A percentile compares a stretch with the other conserved stretches of the same genome.
These are phyloP conservation scores for Gaeumannomyces tritici DNA, from an alignment of 2,329 filamentous ascomycete species.

Conservation along the genomic window DNA sequence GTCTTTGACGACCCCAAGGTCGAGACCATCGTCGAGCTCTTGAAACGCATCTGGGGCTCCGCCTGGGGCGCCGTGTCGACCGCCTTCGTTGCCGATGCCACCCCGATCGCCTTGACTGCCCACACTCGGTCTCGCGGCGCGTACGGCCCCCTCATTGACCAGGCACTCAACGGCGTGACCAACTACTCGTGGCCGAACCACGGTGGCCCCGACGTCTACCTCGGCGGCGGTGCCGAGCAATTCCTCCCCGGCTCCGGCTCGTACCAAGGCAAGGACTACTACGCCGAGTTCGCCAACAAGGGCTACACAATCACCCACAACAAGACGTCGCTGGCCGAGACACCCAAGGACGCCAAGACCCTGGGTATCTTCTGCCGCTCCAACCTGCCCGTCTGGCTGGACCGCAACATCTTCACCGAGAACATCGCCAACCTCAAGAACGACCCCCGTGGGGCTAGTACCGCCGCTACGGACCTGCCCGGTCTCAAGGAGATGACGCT, in stretches of 20 bases:
- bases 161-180: conserved; percentile 63
- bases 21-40: conserved; percentile 72
- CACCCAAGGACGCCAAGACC: conserved; percentile 49
- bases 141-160: conserved; percentile 66
- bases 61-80: conserved; percentile 63
- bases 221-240: conserved; percentile 75
- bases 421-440: conserved; percentile 60
- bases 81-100: conserved; percentile 75
- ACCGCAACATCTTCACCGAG: conserved; percentile 69
- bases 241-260: conserved; percentile 59
- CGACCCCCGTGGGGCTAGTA: conserved; percentile 55
- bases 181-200: conserved; percentile 77
- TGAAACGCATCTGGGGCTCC: conserved; percentile 56
- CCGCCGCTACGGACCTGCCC: conserved; percentile 62
- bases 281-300: conserved; percentile 62
- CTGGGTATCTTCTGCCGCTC: conserved; percentile 70
- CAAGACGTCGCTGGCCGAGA: conserved; percentile 57
- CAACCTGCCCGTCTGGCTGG: conserved; percentile 77
- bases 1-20: conserved; percentile 78
- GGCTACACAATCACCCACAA: conserved; percentile 66
- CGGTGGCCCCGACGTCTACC: conserved; percentile 68
- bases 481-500: conserved; percentile 85
- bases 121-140: conserved; percentile 62
- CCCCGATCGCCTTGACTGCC: conserved; percentile 63
- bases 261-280: conserved; percentile 67